phyloP scores from a whole-genome alignment of 176 grass and related monocot species.

The Hordeum vulgare region MorexV3_pseudomolecules_assembly NC_058519.1:664542309-664542808 shows the following conservation, averaged over 20 bases:
- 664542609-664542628: no score
- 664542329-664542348: constrained; percentile 53
- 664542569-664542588: background rate
- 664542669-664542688: constrained; percentile 3
- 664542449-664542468: constrained; percentile 99
- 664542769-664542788: constrained; percentile 11
- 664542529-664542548: constrained; percentile 37
- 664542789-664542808: background rate
- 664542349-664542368: constrained; percentile 2
- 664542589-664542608: no score
- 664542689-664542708: constrained; percentile 8
- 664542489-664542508: constrained; percentile 15
- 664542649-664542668: constrained; percentile 19
- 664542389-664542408: constrained; percentile 27
- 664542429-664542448: constrained; percentile 95
- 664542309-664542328: constrained; percentile 7
- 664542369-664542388: constrained; percentile 11
- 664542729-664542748: constrained; percentile 1
- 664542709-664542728: background rate
- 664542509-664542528: constrained; percentile 26
- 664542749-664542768: constrained; percentile 24
- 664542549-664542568: constrained; percentile 20
- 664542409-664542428: constrained; percentile 34
- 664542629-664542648: background rate
- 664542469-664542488: constrained; percentile 55